Evolutionary conservation across 2,329 filamentous ascomycete genomes (phyloP).

Genomic region (Penicillium brevicompactum): DNA sequence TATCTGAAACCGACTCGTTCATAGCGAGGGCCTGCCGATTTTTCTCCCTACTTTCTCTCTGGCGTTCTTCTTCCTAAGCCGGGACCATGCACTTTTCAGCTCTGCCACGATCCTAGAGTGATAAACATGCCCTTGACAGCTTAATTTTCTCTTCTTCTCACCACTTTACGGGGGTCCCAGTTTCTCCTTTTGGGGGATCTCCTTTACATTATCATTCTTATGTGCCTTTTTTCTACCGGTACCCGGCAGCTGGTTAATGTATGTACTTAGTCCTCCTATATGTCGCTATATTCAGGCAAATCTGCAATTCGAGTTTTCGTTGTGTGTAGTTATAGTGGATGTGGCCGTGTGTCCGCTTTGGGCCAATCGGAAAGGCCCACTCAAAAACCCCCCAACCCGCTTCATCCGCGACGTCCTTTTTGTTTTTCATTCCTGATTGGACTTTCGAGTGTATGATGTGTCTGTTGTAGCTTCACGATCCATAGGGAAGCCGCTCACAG

Average conservation of each 20-base stretch:
- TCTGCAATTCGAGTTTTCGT: constrained; percentile 16
- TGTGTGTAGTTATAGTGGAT: constrained; percentile 5
- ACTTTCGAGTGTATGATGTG: constrained; percentile 14
- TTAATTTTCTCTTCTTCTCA: constrained; percentile 23
- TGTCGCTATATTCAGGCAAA: constrained; percentile 14
- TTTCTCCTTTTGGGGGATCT: constrained; percentile 15
- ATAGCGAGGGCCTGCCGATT: constrained; percentile 34
- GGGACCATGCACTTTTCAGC: constrained; percentile 32
- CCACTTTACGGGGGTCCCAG: constrained; percentile 19
- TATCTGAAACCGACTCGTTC: constrained; percentile 27
- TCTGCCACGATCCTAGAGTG: constrained; percentile 47
- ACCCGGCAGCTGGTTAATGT: constrained; percentile 40
- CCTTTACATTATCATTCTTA: constrained; percentile 18
- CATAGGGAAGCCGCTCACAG: constrained; percentile 21
- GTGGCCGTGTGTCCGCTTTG: constrained; percentile 2
- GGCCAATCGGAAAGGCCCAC: constrained; percentile 29
- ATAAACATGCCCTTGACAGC: constrained; percentile 26
- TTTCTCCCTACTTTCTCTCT: constrained; percentile 20
- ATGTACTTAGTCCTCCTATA: constrained; percentile 37
- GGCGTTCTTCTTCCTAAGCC: constrained; percentile 33
- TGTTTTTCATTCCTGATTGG: constrained; percentile 2
- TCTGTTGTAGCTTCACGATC: constrained; percentile 11
- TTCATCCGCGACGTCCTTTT: constrained; percentile 31
- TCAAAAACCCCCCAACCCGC: constrained; percentile 31
- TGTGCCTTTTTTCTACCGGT: constrained; percentile 27